Evolutionary conservation across 257 asterid genomes (phyloP), one percentile per base, ranked within the genome.

Genomic region (Nicotiana tomentosiformis): DNA sequence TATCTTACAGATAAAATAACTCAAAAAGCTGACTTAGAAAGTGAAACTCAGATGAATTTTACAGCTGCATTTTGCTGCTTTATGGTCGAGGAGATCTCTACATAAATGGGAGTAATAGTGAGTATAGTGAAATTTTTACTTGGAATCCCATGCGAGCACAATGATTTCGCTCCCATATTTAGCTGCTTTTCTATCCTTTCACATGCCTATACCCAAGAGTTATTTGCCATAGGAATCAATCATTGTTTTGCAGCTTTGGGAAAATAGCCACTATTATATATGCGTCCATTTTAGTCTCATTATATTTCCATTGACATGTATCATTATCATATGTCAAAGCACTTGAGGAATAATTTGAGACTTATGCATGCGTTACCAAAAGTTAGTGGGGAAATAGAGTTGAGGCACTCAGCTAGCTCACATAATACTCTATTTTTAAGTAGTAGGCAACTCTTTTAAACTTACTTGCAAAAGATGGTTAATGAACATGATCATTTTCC

Each of bases 111-210:
- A 66, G 10, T 61, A 58, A 2, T 23, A 62, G 55, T 18, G 57
- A 74, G 14, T 46, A 55, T 77, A 77, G 29, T 58, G 51, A 33
- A 23, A 58, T 58, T 32, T 60, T 62, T 61, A 79, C 61, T 79
- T 79, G 23, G 82, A 79, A 79, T 79, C 82, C 64, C 76, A 81
- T 77, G 89, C 82, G 81, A 53, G 68, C 16, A 74, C 67, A 81
- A 86, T 84, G 85, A 86, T 84, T 81, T 74, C 56, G 60, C 17
- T 67, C 39, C 82, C 58, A 20, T 80, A 12, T 61, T 66, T 29
- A 18, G 58, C 18, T 66, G 15, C 23, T 74, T 11, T 65, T 62
- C 10, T 7, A 77, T 58, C 56, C 30, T 37, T 82, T 67, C 82
- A 16, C 81, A 3, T 70, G 61, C 83, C 61, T 60, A 79, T 67